phyloP scores from a whole-genome alignment of 306 rosid genomes.

The Clitoria ternatea region DNA sequence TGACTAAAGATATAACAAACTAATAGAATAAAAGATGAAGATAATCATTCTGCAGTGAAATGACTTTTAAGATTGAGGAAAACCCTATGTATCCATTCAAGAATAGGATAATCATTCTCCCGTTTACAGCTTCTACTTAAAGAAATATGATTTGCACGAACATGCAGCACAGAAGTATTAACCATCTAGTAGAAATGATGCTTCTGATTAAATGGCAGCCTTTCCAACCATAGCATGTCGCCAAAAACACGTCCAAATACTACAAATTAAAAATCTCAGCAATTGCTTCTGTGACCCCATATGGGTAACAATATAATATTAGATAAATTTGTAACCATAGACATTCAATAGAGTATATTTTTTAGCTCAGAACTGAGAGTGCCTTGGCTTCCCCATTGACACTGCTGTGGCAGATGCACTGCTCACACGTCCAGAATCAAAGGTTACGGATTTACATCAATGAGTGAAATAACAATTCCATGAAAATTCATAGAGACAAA shows the following conservation, averaged over 20 bases:
- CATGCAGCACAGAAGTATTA: background rate
- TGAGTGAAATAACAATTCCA: conserved; percentile 29
- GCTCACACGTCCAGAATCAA: background rate
- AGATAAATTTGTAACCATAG: background rate
- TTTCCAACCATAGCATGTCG: background rate
- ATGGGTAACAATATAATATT: background rate
- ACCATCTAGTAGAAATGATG: background rate
- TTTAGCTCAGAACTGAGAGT: background rate
- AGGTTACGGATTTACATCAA: conserved; percentile 4
- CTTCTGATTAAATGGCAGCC: background rate
- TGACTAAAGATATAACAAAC: no score
- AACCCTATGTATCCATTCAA: no score
- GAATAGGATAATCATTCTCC: background rate
- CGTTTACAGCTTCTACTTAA: background rate
- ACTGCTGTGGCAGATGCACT: background rate
- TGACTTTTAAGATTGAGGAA: no score
- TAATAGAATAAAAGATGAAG: no score
- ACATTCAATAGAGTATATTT: background rate
- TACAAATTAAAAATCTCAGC: background rate
- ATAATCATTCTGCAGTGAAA: no score
- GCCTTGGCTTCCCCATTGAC: background rate
- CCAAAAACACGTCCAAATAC: background rate
- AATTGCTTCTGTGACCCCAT: conserved; percentile 2
- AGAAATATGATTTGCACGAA: background rate
- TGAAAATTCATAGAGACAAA: conserved; percentile 30